Percentiles rank a stretch among this genome's conserved stretches.
Evolutionary conservation across 108 stramenopile species (phyloP).

Genomic region (Discostella stelligeroides): DNA sequence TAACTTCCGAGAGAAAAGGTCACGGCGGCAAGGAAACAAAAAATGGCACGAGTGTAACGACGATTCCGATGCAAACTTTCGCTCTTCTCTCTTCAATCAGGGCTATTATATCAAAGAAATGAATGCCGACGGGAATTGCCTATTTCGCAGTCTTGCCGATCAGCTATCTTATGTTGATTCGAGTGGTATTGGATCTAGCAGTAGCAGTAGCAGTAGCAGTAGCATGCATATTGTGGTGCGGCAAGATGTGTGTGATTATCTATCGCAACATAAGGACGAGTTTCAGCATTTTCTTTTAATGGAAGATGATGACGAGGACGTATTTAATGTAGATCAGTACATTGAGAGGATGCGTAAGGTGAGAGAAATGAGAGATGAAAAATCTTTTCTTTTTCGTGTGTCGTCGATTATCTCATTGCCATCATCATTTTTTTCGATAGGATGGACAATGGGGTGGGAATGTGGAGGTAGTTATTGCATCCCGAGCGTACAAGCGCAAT

Average conservation of each 20-base stretch:
- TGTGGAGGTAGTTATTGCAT: conserved; percentile 82
- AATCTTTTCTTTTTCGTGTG: not conserved
- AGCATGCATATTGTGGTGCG: conserved; percentile 57
- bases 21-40: too few species aligned
- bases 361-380: conserved; percentile 8
- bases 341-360: conserved; percentile 64
- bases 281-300: conserved; percentile 73
- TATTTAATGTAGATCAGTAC: conserved; percentile 69
- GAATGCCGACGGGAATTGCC: conserved; percentile 80
- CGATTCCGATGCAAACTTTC: conserved; percentile 32
- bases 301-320: conserved; percentile 80
- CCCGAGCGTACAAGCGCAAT: conserved; percentile 67
- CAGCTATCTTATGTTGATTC: conserved; percentile 53
- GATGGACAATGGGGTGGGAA: conserved; percentile 83
- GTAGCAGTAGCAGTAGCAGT: conserved; percentile 64
- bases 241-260: conserved; percentile 67
- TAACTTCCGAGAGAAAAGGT: too few species aligned
- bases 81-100: conserved; percentile 28
- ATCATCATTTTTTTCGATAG: not conserved
- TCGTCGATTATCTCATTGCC: not conserved
- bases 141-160: conserved; percentile 84
- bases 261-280: conserved; percentile 65
- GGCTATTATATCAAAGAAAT: conserved; percentile 60
- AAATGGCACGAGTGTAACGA: not conserved
- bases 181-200: not conserved